A percentile compares a stretch with the other conserved stretches of the same genome.
Evolutionary conservation across 1,284 basidiomycete species (phyloP).

Genomic region (Sporisorium exsertum): DNA sequence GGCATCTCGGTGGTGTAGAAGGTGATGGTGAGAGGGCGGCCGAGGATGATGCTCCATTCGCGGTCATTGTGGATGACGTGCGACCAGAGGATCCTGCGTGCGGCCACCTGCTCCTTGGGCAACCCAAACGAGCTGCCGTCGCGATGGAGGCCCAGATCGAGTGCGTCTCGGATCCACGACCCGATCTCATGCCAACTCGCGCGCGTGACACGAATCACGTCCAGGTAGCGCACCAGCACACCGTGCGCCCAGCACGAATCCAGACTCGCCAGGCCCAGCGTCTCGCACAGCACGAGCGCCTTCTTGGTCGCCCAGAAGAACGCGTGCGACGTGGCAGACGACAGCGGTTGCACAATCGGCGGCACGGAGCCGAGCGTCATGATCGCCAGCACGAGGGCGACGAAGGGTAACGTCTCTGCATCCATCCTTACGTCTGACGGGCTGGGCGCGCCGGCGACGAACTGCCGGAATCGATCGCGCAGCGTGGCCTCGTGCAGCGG

Average conservation of each 20-base stretch:
- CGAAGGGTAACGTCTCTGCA: constrained; percentile 48
- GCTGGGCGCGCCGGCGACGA: constrained; percentile 32
- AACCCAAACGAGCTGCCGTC: constrained; percentile 48
- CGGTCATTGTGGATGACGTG: constrained; percentile 56
- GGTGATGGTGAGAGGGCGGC: constrained; percentile 47
- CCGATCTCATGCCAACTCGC: constrained; percentile 55
- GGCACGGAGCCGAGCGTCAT: constrained; percentile 48
- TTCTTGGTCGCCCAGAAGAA: constrained; percentile 56
- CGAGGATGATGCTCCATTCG: constrained; percentile 52
- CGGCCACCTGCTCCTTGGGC: constrained; percentile 49
- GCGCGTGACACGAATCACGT: constrained; percentile 47
- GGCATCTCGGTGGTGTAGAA: constrained; percentile 51
- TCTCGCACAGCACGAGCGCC: constrained; percentile 49
- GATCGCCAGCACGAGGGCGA: constrained; percentile 37
- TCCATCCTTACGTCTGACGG: constrained; percentile 46
- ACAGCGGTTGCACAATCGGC: constrained; percentile 47
- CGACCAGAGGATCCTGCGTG: constrained; percentile 43
- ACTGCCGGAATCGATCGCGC: constrained; percentile 43
- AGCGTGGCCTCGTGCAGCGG: constrained; percentile 35
- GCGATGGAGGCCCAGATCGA: constrained; percentile 47
- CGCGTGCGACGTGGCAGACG: constrained; percentile 42
- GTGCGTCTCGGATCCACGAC: constrained; percentile 46
- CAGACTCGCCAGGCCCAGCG: constrained; percentile 43
- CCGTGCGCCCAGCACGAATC: constrained; percentile 55
- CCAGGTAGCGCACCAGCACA: constrained; percentile 44